A percentile compares a stretch with the other conserved stretches of the same genome.
phyloP scores from a whole-genome alignment of 2,329 filamentous ascomycete species.

The Aspergillus spinulosporus region DNA sequence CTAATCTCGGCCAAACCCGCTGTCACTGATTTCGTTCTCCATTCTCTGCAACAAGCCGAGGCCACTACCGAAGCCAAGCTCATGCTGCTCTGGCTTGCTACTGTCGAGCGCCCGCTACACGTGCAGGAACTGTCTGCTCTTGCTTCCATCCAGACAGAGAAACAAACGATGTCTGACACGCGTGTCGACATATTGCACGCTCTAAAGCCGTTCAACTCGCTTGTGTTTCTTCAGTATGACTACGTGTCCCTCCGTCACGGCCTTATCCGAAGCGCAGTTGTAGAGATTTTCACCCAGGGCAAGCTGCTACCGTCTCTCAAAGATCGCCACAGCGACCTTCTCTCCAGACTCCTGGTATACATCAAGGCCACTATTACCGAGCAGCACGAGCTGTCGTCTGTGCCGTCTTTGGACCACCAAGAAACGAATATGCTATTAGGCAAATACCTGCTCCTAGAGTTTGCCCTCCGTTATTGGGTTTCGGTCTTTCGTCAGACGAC shows the following conservation, averaged over 20 bases:
- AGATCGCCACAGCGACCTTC: constrained; percentile 37
- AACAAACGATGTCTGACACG: constrained; percentile 29
- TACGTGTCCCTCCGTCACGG: constrained; percentile 40
- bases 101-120: constrained; percentile 37
- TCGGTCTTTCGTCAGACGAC: constrained; percentile 10
- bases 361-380: constrained; percentile 33
- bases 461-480: constrained; percentile 51
- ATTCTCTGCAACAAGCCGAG: constrained; percentile 25
- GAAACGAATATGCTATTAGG: constrained; percentile 30
- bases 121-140: constrained; percentile 35
- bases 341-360: constrained; percentile 36
- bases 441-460: constrained; percentile 48
- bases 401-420: constrained; percentile 29
- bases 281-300: constrained; percentile 34
- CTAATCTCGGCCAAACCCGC: constrained; percentile 29
- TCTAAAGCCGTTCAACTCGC: constrained; percentile 33
- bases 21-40: constrained; percentile 35
- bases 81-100: constrained; percentile 42
- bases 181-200: constrained; percentile 28
- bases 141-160: constrained; percentile 33
- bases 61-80: constrained; percentile 34
- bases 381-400: constrained; percentile 32
- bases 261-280: constrained; percentile 32
- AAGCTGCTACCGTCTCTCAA: constrained; percentile 34
- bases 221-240: constrained; percentile 39